These are phyloP conservation scores for Catenaria anguillulae DNA, from an alignment of 371 early-diverging fungal genomes.

Conservation along the genomic window DNA sequence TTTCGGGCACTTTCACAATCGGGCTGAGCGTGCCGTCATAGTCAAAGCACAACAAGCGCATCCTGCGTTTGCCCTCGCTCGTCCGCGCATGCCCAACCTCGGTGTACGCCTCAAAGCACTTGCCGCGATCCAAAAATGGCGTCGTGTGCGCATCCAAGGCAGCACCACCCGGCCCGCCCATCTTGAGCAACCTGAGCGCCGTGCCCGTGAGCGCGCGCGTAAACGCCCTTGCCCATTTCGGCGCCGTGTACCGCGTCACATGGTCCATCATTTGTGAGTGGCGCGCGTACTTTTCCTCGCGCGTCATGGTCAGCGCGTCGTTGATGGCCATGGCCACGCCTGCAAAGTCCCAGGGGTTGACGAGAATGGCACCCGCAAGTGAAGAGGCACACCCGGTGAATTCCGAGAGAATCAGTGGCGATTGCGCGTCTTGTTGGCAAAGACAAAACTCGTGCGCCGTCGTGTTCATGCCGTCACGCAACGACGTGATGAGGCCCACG, in stretches of 20 bases:
- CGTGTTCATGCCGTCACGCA: slow-evolving; percentile 99
- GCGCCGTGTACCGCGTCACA: slow-evolving; percentile 76
- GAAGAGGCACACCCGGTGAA: slow-evolving; percentile 94
- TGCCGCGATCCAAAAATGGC: slow-evolving; percentile 39
- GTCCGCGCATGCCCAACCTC: slow-evolving; percentile 18
- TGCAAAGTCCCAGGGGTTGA: slow-evolving; percentile 94
- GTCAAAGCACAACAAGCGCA: slow-evolving; percentile 38
- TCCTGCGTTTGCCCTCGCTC: slow-evolving; percentile 10
- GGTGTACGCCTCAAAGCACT: slow-evolving; percentile 30
- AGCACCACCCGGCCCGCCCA: slow-evolving; percentile 8
- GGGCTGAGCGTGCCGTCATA: slow-evolving; percentile 28
- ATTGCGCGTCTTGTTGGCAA: slow-evolving; percentile 83
- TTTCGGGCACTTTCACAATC: slow-evolving; percentile 27
- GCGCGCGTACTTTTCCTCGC: slow-evolving; percentile 59
- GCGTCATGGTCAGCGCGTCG: slow-evolving; percentile 67
- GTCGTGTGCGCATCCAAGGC: slow-evolving; percentile 33
- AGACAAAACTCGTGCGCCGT: slow-evolving; percentile 95
- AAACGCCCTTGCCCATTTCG: slow-evolving; percentile 83
- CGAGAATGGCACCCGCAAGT: slow-evolving; percentile 69
- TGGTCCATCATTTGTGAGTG: slow-evolving; percentile 76
- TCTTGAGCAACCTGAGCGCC: slow-evolving; percentile 1
- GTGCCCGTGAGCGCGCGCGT: slow-evolving; percentile 35
- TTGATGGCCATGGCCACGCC: slow-evolving; percentile 88
- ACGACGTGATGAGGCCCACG: slow-evolving; percentile 82
- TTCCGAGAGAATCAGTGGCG: slow-evolving; percentile 88